Evolutionary conservation across 1,284 basidiomycete genomes (phyloP), one percentile per base, ranked within the genome.

Genomic region (Porodaedalea pini): DNA sequence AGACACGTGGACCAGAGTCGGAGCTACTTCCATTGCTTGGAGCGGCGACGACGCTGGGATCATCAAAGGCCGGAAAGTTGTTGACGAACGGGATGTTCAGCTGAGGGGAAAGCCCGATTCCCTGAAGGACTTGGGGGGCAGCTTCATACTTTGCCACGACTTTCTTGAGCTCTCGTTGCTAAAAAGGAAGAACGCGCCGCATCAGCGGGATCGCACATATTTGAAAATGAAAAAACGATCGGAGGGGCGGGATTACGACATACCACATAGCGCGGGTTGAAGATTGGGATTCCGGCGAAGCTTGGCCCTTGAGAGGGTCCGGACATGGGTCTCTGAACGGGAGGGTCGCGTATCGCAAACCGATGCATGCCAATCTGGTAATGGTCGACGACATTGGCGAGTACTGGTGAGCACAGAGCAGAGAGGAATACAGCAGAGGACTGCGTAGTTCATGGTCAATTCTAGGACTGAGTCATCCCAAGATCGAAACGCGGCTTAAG

Each of bases 141-240:
- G 67, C 51, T 7, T 65, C 67, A 62, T 78, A 79, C 62, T 79
- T 79, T 4, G 59, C 54, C 13, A 69, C 43, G 37, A 78, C 64
- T 7, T 60, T 64, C 39, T 69, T 61, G 4, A 68, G 23, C 60
- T 75, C 72, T 13, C 54, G 60, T 49, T 65, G 62, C 73, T 75
- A 55, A 19, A 40, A 19, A 44, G 21, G 11, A 47, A n/a, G 13
- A 47, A 47, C n/a, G n/a, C n/a, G n/a, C n/a, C n/a, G 31, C 11
- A 2, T 15, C 10, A 10, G 11, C 17, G 27, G 8, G 21, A 52
- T 34, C 5, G 44, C 6, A 34, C 48, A 56, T 25, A 44, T 25
- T 17, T 19, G 32, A 31, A 21, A 29, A 21, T 19, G 37, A 25
- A 2, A 37, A 53, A 13, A 29, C 15, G 49, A 57, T n/a, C n/a